Evolutionary conservation across 306 rosid species (phyloP).

Genomic region (Cicer pinnatifidum): DNA sequence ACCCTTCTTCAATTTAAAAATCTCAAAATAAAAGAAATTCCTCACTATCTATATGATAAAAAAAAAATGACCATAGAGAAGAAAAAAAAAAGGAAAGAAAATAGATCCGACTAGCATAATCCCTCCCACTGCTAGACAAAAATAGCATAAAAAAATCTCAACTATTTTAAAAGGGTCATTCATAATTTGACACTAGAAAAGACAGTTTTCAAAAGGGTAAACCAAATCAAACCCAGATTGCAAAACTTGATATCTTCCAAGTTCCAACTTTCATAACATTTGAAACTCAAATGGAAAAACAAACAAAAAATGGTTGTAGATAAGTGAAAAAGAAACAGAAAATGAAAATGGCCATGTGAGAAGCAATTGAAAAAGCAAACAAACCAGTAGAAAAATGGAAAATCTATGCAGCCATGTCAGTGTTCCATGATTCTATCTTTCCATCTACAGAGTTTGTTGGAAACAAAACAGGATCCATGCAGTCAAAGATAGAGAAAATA

Average conservation of each 20-base stretch:
- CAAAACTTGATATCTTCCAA: conserved; percentile 39
- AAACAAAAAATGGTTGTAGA: no score
- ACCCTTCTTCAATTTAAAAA: not conserved
- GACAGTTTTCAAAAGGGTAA: conserved; percentile 37
- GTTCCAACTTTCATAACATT: conserved; percentile 14
- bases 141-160: conserved; percentile 39
- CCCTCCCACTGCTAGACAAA: conserved; percentile 32
- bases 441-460: conserved; percentile 43
- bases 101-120: conserved; percentile 38
- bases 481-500: conserved; percentile 20
- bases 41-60: conserved; percentile 16
- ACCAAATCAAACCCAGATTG: conserved; percentile 47
- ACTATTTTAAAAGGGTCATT: conserved; percentile 33
- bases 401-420: conserved; percentile 9
- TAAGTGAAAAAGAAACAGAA: not conserved
- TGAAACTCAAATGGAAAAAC: conserved; percentile 32
- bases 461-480: conserved; percentile 50
- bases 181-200: conserved; percentile 8
- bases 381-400: conserved; percentile 26
- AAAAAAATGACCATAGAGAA: conserved; percentile 15
- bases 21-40: conserved; percentile 27
- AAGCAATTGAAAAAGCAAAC: conserved; percentile 17
- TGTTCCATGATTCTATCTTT: conserved; percentile 40
- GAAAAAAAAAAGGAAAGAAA: conserved; percentile 28
- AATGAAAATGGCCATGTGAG: conserved; percentile 25